phyloP scores from a whole-genome alignment of 106 monocot species.

The Dendrobium huoshanense region DNA sequence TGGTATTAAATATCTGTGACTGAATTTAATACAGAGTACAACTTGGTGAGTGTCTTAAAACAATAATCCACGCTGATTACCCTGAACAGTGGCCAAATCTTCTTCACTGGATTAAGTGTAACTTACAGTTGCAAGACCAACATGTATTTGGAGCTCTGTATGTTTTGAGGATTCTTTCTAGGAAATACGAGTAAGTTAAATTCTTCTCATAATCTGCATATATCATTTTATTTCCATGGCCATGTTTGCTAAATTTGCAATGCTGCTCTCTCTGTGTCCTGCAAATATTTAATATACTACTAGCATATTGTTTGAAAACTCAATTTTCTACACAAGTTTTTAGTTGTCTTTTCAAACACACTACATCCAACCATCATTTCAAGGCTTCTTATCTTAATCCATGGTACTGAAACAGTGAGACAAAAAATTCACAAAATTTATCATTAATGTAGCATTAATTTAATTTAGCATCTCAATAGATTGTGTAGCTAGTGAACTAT shows the following conservation, averaged over 20 bases:
- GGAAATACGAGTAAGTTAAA: conserved; percentile 95
- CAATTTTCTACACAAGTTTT: background rate
- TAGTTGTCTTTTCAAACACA: background rate
- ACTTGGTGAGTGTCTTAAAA: conserved; percentile 95
- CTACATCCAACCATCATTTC: background rate
- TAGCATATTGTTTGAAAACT: background rate
- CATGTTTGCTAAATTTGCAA: background rate
- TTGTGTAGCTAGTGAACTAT: background rate
- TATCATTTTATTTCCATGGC: background rate
- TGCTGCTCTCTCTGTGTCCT: background rate
- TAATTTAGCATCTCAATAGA: background rate
- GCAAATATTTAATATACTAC: background rate
- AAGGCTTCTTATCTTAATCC: background rate
- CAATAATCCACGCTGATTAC: conserved; percentile 86
- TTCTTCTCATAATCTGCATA: background rate
- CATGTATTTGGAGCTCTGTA: conserved; percentile 89
- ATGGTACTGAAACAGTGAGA: background rate
- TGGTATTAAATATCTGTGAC: background rate
- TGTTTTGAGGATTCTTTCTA: conserved; percentile 85
- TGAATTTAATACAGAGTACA: conserved; percentile 39
- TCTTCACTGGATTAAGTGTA: conserved; percentile 73
- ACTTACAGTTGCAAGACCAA: conserved; percentile 78
- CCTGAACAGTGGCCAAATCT: conserved; percentile 92
- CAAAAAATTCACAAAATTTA: background rate
- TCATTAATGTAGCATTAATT: background rate